Evolutionary conservation across 2,329 filamentous ascomycete genomes (phyloP), one percentile per base, ranked within the genome.

Genomic region (Hortaea sp.): DNA sequence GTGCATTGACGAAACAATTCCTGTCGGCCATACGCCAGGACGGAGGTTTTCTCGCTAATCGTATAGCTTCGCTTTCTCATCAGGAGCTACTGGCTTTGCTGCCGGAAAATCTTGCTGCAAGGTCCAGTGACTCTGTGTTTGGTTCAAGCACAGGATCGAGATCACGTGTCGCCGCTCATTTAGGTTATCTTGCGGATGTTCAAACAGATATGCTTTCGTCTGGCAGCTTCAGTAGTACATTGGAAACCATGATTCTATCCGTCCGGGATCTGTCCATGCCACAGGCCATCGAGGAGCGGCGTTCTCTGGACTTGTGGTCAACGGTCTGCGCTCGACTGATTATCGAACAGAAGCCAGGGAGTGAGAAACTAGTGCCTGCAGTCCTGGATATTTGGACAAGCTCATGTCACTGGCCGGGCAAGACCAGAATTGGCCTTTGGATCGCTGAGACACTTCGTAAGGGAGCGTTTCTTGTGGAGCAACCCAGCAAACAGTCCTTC

Each of bases 401-500:
- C 46, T 85, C 89, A 76, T 81, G 86, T 51, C 83, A 89, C 65
- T 97, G 90, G 89, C 85, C 87, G 37, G 88, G 88, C 47, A 88
- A 84, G 58, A 79, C 83, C 55, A 92, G 88, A 53, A 81, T 98
- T 73, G 89, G 95, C 68, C 85, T 88, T 68, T 97, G 90, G 64
- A 77, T 98, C 9, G 92, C 95, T 85, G 86, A 92, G 63, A 87
- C 94, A 49, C 77, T 98, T 30, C 87, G 95, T 66, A 85, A 94
- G 57, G 92, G 92, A 54, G 84, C 88, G 35, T 95, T 95, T 62
- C 73, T 97, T 47, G 74, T 95, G 56, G 88, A 95, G 60, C 82
- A 85, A 60, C 82, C 86, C 58, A 85, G 89, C 64, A 84, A 88
- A 60, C 84, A 87, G 57, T 76, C 66, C 6, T 60, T 84, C 51